Conservation (phyloP, 192 early-diverging fungal species). For the Rhizophlyctis rosea region DNA sequence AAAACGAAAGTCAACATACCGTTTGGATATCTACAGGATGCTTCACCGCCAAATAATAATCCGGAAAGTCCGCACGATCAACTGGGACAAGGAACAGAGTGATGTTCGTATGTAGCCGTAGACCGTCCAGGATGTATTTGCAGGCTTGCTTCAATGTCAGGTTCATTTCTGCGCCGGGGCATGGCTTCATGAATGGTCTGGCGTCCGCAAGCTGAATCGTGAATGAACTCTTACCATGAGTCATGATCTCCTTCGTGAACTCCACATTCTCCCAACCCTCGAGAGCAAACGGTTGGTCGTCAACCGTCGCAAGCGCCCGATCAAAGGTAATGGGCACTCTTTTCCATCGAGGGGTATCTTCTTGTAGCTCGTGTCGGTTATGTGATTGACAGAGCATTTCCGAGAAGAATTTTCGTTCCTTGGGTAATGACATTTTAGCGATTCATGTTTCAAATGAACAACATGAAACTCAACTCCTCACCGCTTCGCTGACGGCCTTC, state of each 20-base stretch:
- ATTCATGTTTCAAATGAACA: background rate
- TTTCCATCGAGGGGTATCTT: background rate
- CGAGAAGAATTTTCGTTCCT: background rate
- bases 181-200: background rate
- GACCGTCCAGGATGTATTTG: slow-evolving; percentile 19
- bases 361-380: background rate
- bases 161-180: slow-evolving; percentile 4
- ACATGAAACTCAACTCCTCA: background rate
- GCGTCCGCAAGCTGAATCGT: background rate
- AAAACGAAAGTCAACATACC: background rate
- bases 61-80: background rate
- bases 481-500: background rate
- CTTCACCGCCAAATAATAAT: background rate
- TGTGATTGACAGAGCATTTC: background rate
- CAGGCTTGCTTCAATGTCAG: slow-evolving; percentile 20
- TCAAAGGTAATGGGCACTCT: background rate
- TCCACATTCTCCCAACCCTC: background rate
- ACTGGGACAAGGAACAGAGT: slow-evolving; percentile 22
- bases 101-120: slow-evolving; percentile 16
- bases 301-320: background rate
- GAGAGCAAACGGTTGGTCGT: background rate
- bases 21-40: slow-evolving; percentile 17
- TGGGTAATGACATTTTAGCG: background rate
- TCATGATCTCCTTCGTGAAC: background rate
- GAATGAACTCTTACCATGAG: background rate